Evolutionary conservation across 2,329 filamentous ascomycete species (phyloP).

Genomic region (Apiospora hydei): DNA sequence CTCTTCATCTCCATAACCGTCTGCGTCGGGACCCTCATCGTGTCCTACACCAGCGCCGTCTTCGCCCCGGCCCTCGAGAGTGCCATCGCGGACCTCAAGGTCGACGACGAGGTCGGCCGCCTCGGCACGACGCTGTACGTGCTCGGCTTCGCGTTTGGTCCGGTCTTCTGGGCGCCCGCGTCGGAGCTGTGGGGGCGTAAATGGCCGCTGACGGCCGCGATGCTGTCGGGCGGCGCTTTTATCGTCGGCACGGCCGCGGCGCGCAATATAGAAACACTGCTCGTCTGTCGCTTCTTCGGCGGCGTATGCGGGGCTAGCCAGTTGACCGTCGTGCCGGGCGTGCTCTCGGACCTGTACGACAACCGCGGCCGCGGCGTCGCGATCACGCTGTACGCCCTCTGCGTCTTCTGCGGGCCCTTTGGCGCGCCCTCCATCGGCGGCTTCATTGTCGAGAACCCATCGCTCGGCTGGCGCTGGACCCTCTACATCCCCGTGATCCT

Average conservation of each 20-base stretch:
- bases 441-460: neutral
- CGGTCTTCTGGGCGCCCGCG: constrained; percentile 21
- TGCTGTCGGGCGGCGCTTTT: neutral
- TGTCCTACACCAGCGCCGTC: constrained; percentile 21
- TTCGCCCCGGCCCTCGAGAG: constrained; percentile 14
- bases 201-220: neutral
- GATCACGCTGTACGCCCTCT: constrained; percentile 8
- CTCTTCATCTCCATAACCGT: constrained; percentile 12
- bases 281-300: constrained; percentile 22
- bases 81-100: neutral
- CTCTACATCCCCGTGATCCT: constrained; percentile 13
- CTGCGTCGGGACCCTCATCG: constrained; percentile 18
- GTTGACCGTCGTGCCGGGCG: constrained; percentile 13
- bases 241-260: constrained; percentile 14
- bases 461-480: constrained; percentile 22
- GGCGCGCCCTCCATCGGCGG: constrained; percentile 17
- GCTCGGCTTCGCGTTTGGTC: constrained; percentile 22
- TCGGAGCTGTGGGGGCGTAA: constrained; percentile 23
- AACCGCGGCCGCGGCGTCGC: constrained; percentile 19
- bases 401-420: constrained; percentile 22
- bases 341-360: constrained; percentile 16
- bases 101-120: neutral
- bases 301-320: constrained; percentile 22
- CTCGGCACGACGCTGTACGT: constrained; percentile 22
- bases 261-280: neutral